A percentile compares a stretch with the other conserved stretches of the same genome.
Conservation (phyloP, 2,329 filamentous ascomycete species). For the Penicillium vulpinum region DNA sequence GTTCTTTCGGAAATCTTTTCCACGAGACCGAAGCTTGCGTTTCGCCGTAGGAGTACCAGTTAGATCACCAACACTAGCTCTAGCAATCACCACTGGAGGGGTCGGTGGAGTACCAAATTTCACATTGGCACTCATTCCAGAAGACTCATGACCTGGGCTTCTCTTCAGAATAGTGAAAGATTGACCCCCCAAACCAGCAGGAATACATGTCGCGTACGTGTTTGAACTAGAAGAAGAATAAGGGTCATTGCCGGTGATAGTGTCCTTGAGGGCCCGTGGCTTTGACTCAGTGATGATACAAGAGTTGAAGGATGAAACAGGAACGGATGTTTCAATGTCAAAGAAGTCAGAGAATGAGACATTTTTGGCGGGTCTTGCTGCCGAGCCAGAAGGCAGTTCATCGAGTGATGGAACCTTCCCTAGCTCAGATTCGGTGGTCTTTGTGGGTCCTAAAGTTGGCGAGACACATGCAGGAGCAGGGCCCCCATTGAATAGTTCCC, state of each 20-base stretch:
- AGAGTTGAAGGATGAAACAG: constrained; percentile 7
- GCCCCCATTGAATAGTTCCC: constrained; percentile 39
- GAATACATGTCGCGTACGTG: background rate
- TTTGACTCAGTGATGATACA: constrained; percentile 1
- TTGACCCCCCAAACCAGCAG: background rate
- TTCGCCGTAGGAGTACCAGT: constrained; percentile 5
- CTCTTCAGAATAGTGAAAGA: constrained; percentile 10
- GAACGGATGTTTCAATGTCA: background rate
- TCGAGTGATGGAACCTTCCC: background rate
- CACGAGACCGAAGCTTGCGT: constrained; percentile 1
- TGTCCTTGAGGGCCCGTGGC: background rate
- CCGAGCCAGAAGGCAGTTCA: constrained; percentile 17
- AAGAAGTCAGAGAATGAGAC: background rate
- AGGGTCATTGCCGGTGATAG: background rate
- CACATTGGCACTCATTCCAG: background rate
- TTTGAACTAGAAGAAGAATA: background rate
- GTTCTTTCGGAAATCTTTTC: background rate
- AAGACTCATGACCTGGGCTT: background rate
- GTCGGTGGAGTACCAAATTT: background rate
- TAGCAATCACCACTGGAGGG: background rate
- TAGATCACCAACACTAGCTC: background rate
- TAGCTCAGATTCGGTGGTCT: background rate
- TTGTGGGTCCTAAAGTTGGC: background rate
- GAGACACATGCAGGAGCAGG: constrained; percentile 11
- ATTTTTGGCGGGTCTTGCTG: constrained; percentile 16